Evolutionary conservation across 495 filamentous ascomycete genomes (phyloP).

Genomic region (Articulospora tetracladia): DNA sequence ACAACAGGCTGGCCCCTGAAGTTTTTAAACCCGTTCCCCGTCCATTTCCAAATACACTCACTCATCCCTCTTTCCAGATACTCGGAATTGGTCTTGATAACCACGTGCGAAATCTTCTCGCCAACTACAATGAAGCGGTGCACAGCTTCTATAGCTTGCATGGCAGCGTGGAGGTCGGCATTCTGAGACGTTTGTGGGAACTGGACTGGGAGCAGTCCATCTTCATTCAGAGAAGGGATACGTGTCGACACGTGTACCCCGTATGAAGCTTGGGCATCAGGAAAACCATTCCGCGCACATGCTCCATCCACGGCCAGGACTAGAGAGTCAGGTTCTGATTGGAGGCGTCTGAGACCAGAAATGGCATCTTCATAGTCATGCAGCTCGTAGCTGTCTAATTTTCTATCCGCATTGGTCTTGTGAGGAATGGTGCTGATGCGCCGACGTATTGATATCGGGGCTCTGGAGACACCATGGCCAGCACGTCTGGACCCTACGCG

Average conservation of each 20-base stretch:
- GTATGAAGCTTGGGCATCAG: conserved; percentile 32
- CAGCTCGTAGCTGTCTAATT: not conserved
- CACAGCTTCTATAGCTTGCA: conserved; percentile 32
- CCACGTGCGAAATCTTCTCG: conserved; percentile 8
- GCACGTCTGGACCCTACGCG: too few relatives aligned
- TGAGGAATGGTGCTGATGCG: too few relatives aligned
- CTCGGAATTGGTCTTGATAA: conserved; percentile 28
- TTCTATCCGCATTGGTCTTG: too few relatives aligned
- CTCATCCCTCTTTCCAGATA: conserved; percentile 27
- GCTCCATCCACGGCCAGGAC: conserved; percentile 27
- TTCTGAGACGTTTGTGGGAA: conserved; percentile 33
- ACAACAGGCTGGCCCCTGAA: conserved; percentile 18
- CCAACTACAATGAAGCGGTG: not conserved
- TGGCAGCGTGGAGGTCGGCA: conserved; percentile 33
- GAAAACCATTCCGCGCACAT: conserved; percentile 29
- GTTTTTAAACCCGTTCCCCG: conserved; percentile 24
- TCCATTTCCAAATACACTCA: conserved; percentile 27
- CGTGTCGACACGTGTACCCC: conserved; percentile 11
- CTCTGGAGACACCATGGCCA: too few relatives aligned
- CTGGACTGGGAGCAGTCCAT: conserved; percentile 1
- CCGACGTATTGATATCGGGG: too few relatives aligned
- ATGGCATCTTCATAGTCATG: not conserved
- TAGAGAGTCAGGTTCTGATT: conserved; percentile 4
- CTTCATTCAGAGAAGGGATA: not conserved
- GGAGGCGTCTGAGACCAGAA: conserved; percentile 3